phyloP scores from a whole-genome alignment of 2,329 filamentous ascomycete species.

The Lasiodiplodia sp. region DNA sequence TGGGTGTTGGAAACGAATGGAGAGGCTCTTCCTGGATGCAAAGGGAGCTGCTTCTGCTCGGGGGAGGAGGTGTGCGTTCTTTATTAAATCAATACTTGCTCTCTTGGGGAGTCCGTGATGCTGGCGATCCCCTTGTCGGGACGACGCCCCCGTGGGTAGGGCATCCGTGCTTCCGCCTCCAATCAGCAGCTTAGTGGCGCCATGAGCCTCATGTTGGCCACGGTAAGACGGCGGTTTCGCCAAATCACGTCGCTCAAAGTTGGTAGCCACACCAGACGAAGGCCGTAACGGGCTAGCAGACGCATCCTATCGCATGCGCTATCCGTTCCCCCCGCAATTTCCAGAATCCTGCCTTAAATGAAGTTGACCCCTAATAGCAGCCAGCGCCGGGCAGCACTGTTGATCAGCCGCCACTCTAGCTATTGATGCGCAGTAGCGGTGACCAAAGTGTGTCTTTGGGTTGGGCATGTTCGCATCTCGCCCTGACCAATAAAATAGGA shows the following conservation, averaged over 20 bases:
- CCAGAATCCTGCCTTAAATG: background rate
- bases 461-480: background rate
- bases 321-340: background rate
- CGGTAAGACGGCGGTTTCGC: background rate
- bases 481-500: background rate
- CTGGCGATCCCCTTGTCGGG: background rate
- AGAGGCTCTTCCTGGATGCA: background rate
- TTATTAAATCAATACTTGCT: no score
- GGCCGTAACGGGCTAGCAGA: background rate
- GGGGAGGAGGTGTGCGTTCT: no score
- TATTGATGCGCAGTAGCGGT: background rate
- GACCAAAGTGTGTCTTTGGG: background rate
- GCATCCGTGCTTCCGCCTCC: background rate
- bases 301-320: background rate
- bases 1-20: background rate
- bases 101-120: no score
- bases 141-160: background rate
- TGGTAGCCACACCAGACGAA: background rate
- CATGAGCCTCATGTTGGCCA: background rate
- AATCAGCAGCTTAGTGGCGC: background rate
- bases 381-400: background rate
- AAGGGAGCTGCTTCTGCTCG: no score
- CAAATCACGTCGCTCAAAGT: background rate
- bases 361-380: background rate
- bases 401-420: background rate